Evolutionary conservation across 805 yeast genomes (phyloP), one percentile per base, ranked within the genome.

Genomic region (Tetrapisispora pingtungensis): DNA sequence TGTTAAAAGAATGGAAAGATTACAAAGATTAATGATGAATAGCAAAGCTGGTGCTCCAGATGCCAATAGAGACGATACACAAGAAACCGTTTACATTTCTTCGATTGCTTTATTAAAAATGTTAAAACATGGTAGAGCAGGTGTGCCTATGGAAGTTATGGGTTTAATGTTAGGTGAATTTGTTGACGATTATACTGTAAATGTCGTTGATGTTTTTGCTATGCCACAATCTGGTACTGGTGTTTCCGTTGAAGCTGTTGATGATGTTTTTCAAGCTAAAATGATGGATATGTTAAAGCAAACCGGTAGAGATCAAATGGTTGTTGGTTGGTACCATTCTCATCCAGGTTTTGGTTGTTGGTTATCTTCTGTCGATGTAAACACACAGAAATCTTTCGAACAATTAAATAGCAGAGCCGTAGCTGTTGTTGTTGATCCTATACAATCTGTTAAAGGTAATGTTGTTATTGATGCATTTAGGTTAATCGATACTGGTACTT

Each of bases 291-390:
- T 93, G 98, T 75, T 93, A 59, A 81, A 84, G 67, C 98, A 93
- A 65, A 93, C 98, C 0, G 99, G 99, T n/a, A 77, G 99, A 65
- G 97, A 89, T 67, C 95, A 93, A 64, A 88, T 86, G 86, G 98
- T 93, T 43, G 99, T 93, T 41, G 99, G 99, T 30, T 93, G 99
- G 99, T 93, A 93, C 70, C 99, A 93, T 64, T 89, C 97, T 13
- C 98, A 93, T 68, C 98, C 98, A 4, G 98, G 98, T 15, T 93
- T 90, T 64, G 98, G 98, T n/a, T 93, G 99, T 71, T 93, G 99
- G 99, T 74, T 93, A 55, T 89, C 97, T 12, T 80, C 89, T 26
- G 97, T 93, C 26, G 99, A 93, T 75, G 95, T 93, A 48, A 87
- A 88, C 65, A 93, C 99, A 3, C 99, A 93, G 62, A 96, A 90